These are phyloP conservation scores for Periconia sp. DNA, from an alignment of 2,329 filamentous ascomycete species.

Conservation along the genomic window DNA sequence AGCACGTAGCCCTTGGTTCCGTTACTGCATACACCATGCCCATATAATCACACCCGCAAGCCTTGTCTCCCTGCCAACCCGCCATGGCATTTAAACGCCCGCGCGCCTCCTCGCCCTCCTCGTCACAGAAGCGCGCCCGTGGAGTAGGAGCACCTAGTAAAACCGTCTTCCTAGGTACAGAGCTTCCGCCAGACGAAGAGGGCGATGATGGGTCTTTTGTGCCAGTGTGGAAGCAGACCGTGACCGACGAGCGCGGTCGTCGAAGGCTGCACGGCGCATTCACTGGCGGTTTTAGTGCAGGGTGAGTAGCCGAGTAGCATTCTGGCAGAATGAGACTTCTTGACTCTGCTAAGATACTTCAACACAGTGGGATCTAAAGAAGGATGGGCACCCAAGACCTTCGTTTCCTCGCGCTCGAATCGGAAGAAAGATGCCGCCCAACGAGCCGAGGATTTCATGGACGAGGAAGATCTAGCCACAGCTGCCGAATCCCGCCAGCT, in stretches of 20 bases:
- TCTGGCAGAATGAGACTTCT: conserved; percentile 33
- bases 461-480: conserved; percentile 92
- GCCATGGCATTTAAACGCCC: conserved; percentile 43
- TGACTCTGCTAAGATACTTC: conserved; percentile 73
- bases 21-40: neutral
- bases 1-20: neutral
- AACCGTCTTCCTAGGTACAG: conserved; percentile 66
- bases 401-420: conserved; percentile 85
- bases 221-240: conserved; percentile 98
- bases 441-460: conserved; percentile 92
- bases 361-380: conserved; percentile 98
- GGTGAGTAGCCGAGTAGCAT: conserved; percentile 62
- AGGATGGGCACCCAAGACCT: conserved; percentile 92
- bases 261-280: conserved; percentile 95
- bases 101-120: conserved; percentile 33
- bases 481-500: conserved; percentile 78
- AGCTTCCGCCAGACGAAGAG: conserved; percentile 75
- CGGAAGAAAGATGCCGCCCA: conserved; percentile 72
- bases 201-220: conserved; percentile 92
- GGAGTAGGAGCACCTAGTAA: conserved; percentile 56
- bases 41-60: too few relatives aligned
- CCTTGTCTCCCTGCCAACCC: neutral
- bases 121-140: conserved; percentile 76
- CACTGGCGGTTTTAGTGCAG: conserved; percentile 94
- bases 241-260: conserved; percentile 87